Evolutionary conservation across 805 yeast genomes (phyloP).

Genomic region (Wickerhamomyces strasburgensis): DNA sequence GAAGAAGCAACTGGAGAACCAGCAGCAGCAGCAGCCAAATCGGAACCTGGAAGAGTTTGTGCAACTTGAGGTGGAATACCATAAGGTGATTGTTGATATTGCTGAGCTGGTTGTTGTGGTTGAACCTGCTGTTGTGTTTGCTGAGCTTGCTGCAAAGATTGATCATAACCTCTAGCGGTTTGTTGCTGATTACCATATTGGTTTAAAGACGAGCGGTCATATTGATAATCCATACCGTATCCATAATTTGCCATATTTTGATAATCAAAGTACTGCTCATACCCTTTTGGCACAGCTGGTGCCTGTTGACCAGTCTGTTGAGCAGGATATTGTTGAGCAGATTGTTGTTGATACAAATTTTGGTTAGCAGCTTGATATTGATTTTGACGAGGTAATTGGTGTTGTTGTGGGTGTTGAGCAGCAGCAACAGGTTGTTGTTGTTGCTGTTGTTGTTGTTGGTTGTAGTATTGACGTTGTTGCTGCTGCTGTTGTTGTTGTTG

Average conservation of each 20-base stretch:
- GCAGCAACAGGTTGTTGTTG: conserved; percentile 9
- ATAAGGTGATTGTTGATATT: conserved; percentile 24
- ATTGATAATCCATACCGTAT: conserved; percentile 13
- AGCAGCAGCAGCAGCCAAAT: conserved; percentile 17
- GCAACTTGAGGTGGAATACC: conserved; percentile 25
- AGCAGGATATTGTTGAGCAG: conserved; percentile 12
- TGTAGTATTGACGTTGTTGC: conserved; percentile 8
- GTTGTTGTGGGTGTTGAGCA: conserved; percentile 13
- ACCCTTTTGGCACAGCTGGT: conserved; percentile 29
- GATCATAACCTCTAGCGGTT: conserved; percentile 6
- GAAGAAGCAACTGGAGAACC: conserved; percentile 27
- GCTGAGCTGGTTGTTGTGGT: conserved; percentile 22
- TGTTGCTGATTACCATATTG: conserved; percentile 10
- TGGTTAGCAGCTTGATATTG: conserved; percentile 13
- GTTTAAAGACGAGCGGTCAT: conserved; percentile 9
- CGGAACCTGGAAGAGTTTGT: conserved; percentile 14
- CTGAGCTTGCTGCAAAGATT: conserved; percentile 8
- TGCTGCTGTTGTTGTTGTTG: conserved; percentile 17
- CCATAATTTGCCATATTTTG: conserved; percentile 16
- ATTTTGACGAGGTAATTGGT: conserved; percentile 8
- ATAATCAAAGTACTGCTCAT: conserved; percentile 27
- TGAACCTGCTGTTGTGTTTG: conserved; percentile 16
- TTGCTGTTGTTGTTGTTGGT: conserved; percentile 12
- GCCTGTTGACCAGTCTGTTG: conserved; percentile 18
- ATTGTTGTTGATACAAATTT: conserved; percentile 14